phyloP scores from a whole-genome alignment of 1,284 basidiomycete species.

The Cryptococcus wingfieldii region DNA sequence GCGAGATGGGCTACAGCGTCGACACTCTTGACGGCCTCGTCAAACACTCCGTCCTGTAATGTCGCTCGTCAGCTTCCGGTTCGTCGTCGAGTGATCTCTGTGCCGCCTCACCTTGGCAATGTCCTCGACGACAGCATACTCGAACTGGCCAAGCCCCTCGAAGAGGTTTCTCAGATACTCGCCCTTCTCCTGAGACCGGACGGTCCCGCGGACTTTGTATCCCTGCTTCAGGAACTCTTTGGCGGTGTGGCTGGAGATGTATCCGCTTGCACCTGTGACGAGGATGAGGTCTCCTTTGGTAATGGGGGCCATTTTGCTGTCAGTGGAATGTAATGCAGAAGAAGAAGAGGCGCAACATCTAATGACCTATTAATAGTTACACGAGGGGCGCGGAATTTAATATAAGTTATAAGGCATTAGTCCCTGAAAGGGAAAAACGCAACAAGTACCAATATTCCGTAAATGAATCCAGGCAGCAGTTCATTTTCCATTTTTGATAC shows the following conservation, averaged over 20 bases:
- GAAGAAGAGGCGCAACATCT: no score
- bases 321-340: no score
- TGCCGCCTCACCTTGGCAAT: constrained; percentile 51
- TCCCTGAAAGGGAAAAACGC: no score
- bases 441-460: no score
- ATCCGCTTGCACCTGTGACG: constrained; percentile 30
- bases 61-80: neutral
- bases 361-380: no score
- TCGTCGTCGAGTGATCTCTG: neutral
- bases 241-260: constrained; percentile 28
- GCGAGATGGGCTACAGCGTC: constrained; percentile 54
- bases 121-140: constrained; percentile 56
- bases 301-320: no score
- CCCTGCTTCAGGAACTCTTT: constrained; percentile 29
- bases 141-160: constrained; percentile 49
- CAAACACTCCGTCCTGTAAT: constrained; percentile 59
- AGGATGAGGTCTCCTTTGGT: no score
- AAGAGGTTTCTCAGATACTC: constrained; percentile 54
- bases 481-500: no score
- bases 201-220: constrained; percentile 55
- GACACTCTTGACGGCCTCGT: constrained; percentile 62
- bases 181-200: constrained; percentile 56
- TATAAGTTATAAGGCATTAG: no score
- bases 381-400: no score
- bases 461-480: no score